Evolutionary conservation across 345 rosid species (phyloP).

Genomic region (Moringa oleifera): DNA sequence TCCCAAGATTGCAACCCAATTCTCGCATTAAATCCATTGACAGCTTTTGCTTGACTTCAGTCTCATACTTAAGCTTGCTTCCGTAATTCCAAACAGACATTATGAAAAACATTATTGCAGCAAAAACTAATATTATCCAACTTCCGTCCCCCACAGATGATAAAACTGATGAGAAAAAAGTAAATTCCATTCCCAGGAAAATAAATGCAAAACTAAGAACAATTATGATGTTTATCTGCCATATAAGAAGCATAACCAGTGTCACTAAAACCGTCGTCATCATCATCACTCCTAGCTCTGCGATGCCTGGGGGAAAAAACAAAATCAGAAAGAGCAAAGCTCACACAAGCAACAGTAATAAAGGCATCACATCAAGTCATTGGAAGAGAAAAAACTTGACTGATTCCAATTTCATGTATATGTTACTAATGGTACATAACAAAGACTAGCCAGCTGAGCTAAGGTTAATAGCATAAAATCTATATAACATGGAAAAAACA

Average conservation of each 20-base stretch:
- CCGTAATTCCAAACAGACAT: constrained; percentile 98
- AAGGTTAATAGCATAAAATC: no score
- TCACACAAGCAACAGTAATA: no score
- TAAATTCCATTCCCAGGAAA: constrained; percentile 80
- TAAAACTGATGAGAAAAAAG: constrained; percentile 83
- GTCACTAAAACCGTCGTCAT: constrained; percentile 91
- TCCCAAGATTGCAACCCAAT: constrained; percentile 90
- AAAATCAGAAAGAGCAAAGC: constrained; percentile 12
- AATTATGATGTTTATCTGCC: constrained; percentile 88
- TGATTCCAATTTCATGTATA: no score
- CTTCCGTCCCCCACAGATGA: constrained; percentile 83
- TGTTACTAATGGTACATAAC: no score
- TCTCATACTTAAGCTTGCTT: constrained; percentile 93
- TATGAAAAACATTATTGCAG: constrained; percentile 75
- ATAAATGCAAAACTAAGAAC: constrained; percentile 60
- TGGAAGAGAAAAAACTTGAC: no score
- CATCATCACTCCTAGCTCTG: constrained; percentile 99
- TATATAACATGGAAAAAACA: no score
- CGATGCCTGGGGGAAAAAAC: constrained; percentile 59
- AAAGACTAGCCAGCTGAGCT: no score
- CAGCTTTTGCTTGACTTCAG: constrained; percentile 91
- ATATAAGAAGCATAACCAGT: constrained; percentile 95
- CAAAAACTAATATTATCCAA: constrained; percentile 91
- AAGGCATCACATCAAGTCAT: no score
- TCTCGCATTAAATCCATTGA: constrained; percentile 92